Conservation (phyloP, 495 filamentous ascomycete genomes). For the Lasiosphaeriaceae sp. region DNA sequence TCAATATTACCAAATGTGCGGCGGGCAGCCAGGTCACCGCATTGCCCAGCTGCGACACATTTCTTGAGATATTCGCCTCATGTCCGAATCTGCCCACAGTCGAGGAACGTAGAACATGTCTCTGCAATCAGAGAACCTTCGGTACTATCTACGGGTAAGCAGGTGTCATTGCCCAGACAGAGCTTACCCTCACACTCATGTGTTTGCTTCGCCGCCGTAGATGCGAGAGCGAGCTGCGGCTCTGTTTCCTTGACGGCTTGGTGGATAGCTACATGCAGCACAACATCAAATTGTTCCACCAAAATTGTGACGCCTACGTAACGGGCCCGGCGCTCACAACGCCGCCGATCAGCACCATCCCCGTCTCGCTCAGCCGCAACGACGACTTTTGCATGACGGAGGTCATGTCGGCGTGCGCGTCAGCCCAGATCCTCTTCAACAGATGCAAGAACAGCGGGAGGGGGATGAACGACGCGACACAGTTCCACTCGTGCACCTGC, state of each 20-base stretch:
- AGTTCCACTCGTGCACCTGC: background rate
- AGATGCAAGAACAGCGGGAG: background rate
- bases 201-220: too few relatives aligned
- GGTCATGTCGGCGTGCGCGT: background rate
- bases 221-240: background rate
- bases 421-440: background rate
- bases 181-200: background rate
- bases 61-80: background rate
- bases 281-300: background rate
- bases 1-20: background rate
- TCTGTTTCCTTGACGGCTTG: background rate
- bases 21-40: background rate
- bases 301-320: background rate
- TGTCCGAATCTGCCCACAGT: background rate
- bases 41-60: background rate
- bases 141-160: background rate
- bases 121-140: background rate
- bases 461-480: background rate
- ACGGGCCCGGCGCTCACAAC: background rate
- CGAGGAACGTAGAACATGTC: background rate
- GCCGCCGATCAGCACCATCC: background rate
- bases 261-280: background rate
- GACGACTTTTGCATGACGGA: background rate
- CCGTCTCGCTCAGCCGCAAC: background rate
- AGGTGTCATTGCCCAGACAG: background rate